These are phyloP conservation scores for Amaranthus palmeri DNA, from an alignment of 148 eudicot genomes.

Conservation along the genomic window DNA sequence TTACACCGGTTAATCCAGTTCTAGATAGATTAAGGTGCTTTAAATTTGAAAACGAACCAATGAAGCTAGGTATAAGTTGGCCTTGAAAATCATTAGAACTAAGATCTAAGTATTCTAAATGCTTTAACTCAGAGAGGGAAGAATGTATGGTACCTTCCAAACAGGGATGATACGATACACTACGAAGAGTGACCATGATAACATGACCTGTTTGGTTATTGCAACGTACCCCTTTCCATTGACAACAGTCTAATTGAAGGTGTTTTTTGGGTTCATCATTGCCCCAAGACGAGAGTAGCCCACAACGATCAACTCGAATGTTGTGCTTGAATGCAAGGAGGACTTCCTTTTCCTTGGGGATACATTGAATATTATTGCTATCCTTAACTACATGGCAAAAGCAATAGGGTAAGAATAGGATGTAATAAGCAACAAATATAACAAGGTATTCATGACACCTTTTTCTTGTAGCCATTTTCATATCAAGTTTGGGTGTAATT, in stretches of 20 bases:
- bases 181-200: background rate
- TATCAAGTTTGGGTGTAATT: no score
- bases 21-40: background rate
- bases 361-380: background rate
- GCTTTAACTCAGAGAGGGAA: slow-evolving; percentile 14
- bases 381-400: no score
- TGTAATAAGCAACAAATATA: no score
- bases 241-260: background rate
- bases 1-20: background rate
- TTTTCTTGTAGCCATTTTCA: no score
- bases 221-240: background rate
- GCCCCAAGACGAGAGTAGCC: slow-evolving; percentile 9
- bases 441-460: no score
- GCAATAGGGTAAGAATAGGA: no score
- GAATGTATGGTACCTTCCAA: slow-evolving; percentile 9
- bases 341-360: background rate
- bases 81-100: background rate
- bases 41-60: slow-evolving; percentile 14
- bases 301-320: slow-evolving; percentile 8
- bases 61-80: slow-evolving; percentile 1
- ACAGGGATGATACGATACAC: background rate
- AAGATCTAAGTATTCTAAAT: slow-evolving; percentile 11
- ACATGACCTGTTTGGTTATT: background rate
- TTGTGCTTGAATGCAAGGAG: background rate
- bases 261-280: background rate